Percentiles rank a stretch among this genome's conserved stretches.
Conservation (phyloP, 495 filamentous ascomycete genomes). For the Amniculicola lignicola region DNA sequence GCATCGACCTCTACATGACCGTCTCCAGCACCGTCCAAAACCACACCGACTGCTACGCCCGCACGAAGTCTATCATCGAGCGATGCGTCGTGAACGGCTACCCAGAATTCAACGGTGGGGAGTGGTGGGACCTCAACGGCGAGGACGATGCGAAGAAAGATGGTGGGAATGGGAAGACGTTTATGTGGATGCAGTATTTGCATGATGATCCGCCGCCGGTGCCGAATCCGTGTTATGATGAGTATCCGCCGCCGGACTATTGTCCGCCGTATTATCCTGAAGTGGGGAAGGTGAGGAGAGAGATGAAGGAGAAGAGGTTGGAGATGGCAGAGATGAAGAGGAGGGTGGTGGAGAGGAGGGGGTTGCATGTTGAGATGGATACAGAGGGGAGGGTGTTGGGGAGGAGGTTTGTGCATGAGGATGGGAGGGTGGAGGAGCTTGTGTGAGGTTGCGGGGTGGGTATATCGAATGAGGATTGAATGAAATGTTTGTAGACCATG, state of each 20-base stretch:
- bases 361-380: neutral
- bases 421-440: neutral
- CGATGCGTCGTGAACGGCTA: neutral
- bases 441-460: constrained; percentile 30
- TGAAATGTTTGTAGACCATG: no score
- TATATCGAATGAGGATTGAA: no score
- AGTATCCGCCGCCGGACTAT: neutral
- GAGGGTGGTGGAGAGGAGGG: neutral
- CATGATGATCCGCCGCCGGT: neutral
- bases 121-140: neutral
- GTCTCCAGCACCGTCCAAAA: constrained; percentile 1
- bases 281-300: neutral
- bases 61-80: neutral
- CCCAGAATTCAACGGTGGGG: neutral
- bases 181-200: constrained; percentile 4
- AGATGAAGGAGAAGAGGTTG: neutral
- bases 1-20: constrained; percentile 1
- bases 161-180: no score
- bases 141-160: no score
- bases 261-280: neutral
- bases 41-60: neutral
- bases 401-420: neutral
- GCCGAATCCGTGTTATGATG: constrained; percentile 1
- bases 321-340: no score
- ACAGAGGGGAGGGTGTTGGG: neutral